Conservation (phyloP, 2,329 filamentous ascomycete genomes). For the Colletotrichum higginsianum region DNA sequence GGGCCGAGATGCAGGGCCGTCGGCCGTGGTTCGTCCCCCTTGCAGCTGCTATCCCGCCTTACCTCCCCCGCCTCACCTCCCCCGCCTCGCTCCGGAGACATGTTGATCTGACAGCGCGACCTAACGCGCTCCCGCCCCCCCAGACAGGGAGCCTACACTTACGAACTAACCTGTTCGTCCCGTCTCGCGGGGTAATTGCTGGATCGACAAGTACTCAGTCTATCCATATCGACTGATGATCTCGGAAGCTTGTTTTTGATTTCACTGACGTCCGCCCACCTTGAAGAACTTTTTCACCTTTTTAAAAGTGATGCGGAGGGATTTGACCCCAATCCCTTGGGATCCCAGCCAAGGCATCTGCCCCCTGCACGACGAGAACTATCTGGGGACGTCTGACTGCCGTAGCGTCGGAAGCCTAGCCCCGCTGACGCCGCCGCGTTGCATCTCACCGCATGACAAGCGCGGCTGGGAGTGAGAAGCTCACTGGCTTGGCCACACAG, state of each 20-base stretch:
- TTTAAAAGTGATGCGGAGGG: no score
- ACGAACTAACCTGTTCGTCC: neutral
- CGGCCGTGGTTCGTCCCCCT: neutral
- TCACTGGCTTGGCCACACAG: neutral
- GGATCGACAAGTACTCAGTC: neutral
- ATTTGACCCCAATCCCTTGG: neutral
- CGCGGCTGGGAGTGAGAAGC: neutral
- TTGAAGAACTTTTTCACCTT: no score
- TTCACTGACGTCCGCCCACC: no score
- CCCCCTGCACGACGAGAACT: neutral
- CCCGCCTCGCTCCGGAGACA: neutral
- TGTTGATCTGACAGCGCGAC: neutral
- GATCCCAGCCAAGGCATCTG: neutral
- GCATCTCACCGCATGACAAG: conserved; percentile 10
- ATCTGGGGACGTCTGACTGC: neutral
- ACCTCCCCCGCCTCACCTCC: neutral
- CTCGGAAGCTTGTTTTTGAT: no score
- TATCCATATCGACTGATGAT: no score
- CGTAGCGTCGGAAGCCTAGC: no score
- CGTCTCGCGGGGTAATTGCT: neutral
- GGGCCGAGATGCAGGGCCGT: no score
- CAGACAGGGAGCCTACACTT: neutral
- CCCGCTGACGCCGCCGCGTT: neutral
- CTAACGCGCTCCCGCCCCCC: neutral
- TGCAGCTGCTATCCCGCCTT: neutral